Base-by-base conservation (phyloP, 2,329 filamentous ascomycete genomes). In the Botrytis pseudocinerea region DNA sequence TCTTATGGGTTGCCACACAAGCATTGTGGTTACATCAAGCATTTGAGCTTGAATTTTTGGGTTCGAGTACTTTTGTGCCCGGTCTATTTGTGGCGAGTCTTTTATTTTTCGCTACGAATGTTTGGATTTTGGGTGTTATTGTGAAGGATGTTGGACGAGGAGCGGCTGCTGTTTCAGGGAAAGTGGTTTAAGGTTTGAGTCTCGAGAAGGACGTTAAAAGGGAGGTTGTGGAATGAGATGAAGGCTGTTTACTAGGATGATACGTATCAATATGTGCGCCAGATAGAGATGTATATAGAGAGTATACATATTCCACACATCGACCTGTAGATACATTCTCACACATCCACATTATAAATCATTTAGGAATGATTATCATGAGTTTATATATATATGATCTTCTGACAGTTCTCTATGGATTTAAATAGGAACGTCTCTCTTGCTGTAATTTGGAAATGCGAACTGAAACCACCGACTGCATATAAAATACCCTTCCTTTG, bases 51-150 rank as follows among this genome's bases (percentile, higher is more conserved):
- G 93, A 96, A 81, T 95, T 95, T 76, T 82, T 97, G 3, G 96
- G 95, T 0, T 79, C 85, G 35, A 95, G 93, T 75, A 95, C 92
- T 0, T 99, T 98, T 80, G 87, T 94, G 16, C 94, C 95, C 0
- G 94, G 94, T 0, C 84, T 99, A 1, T 98, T 93, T 89, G 76
- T 88, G 0, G 87, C 93, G 0, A 92, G 93, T 0, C 82, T 97
- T 22, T 83, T 84, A 0, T 98, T 99, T 83, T 98, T 98, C 80
- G 81, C 90, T 1, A 88, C 94, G 25, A 98, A 99, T 81, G 91
- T 90, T 77, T 97, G 93, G 90, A 93, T 98, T 71, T 81, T 99
- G 57, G 93, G 93, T 0, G 85, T 97, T 64, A 90, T 98, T 61
- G 87, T 98, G 10, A 81, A 81, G 2, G 96, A 98, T 82, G 85